Conservation (phyloP, 2,329 filamentous ascomycete genomes). For the Curvularia sp. region DNA sequence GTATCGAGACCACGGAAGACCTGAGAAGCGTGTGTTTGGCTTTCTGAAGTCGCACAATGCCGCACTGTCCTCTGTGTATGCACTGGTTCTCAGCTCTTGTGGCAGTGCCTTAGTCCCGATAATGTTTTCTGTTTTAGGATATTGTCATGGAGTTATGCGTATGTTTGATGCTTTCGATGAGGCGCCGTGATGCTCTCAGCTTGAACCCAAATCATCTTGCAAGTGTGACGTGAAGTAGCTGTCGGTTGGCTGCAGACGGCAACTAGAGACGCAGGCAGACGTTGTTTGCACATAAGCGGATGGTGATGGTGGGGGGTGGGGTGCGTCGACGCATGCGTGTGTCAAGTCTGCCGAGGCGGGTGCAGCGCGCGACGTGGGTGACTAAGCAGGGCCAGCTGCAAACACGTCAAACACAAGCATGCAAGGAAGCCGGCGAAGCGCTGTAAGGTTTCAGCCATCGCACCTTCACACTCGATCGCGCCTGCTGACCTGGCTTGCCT, state of each 20-base stretch:
- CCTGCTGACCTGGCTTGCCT: conserved; percentile 22
- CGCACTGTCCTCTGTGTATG: background rate
- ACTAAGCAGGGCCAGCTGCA: conserved; percentile 10
- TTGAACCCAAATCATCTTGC: background rate
- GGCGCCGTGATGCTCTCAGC: background rate
- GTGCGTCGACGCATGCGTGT: background rate
- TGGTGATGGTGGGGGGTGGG: background rate
- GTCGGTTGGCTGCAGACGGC: background rate
- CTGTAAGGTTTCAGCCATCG: conserved; percentile 18
- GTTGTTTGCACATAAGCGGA: background rate
- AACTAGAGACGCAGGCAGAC: background rate
- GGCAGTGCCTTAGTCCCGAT: background rate
- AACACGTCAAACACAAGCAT: conserved; percentile 20
- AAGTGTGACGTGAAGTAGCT: background rate
- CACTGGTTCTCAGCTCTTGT: background rate
- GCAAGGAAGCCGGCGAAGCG: conserved; percentile 17
- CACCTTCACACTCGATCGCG: conserved; percentile 25
- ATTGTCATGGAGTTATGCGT: conserved; percentile 12
- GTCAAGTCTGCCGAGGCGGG: background rate
- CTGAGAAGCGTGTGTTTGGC: background rate
- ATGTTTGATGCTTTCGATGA: background rate
- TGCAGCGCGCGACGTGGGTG: background rate
- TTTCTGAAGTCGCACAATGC: background rate
- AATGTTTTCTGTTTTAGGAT: conserved; percentile 4
- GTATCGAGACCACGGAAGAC: background rate